Conservation (phyloP, 345 rosid species). For the Triadica sebifera region DNA sequence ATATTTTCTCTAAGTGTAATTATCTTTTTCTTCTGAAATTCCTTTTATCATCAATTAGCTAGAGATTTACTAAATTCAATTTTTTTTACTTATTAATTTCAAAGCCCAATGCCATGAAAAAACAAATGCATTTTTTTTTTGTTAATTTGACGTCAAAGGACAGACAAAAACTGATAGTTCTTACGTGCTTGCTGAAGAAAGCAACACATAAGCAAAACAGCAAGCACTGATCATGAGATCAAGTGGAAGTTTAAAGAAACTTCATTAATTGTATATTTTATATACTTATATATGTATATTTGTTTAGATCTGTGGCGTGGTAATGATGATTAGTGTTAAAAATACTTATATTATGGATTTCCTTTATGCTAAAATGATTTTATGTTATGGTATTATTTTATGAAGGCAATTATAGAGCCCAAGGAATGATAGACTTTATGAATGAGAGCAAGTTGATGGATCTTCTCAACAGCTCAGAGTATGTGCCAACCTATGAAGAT, state of each 20-base stretch:
- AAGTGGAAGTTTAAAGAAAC: neutral
- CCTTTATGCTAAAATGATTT: too few relatives aligned
- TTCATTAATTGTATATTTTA: neutral
- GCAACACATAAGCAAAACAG: neutral
- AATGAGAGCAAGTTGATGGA: slow-evolving; percentile 92
- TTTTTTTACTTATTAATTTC: neutral
- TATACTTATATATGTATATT: neutral
- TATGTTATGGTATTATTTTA: neutral
- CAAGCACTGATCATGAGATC: neutral
- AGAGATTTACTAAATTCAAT: too few relatives aligned
- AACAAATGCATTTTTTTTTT: neutral
- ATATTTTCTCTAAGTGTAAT: neutral
- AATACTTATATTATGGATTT: too few relatives aligned
- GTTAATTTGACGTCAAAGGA: neutral
- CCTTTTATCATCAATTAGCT: too few relatives aligned
- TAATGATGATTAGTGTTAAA: neutral
- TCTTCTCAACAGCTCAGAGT: slow-evolving; percentile 80
- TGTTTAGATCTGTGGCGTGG: neutral
- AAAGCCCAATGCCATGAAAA: neutral
- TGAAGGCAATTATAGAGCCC: slow-evolving; percentile 53
- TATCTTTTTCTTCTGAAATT: neutral
- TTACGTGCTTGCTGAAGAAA: neutral
- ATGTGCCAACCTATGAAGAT: slow-evolving; percentile 94
- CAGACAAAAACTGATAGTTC: slow-evolving; percentile 10
- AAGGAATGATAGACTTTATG: slow-evolving; percentile 99